Evolutionary conservation across 805 yeast genomes (phyloP), one percentile per base, ranked within the genome.

Genomic region (Lipomyces orientalis): DNA sequence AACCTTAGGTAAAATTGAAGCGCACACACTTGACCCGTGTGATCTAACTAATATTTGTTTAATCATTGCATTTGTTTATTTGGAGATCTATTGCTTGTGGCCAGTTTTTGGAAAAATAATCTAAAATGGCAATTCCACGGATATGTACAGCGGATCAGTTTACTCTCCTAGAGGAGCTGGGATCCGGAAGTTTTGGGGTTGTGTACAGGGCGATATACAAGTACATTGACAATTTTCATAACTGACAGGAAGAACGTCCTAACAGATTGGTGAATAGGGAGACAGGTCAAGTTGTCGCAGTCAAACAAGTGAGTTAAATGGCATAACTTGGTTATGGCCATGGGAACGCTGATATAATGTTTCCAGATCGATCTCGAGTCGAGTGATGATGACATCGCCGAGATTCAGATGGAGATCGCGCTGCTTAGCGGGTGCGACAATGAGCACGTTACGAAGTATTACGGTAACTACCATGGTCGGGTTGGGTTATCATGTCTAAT

Each of bases 141-240:
- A 58, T n/a, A 25, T 33, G 34, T 57, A 29, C 74, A 5, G 82
- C 83, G 2, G 80, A 78, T 58, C 87, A 85, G 75, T 86, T 85
- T 72, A 79, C 78, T 58, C 75, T 86, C 12, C 75, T 75, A 39
- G 84, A 82, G 64, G 85, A 90, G 76, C 85, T 90, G 3, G 95
- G 95, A 3, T 79, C 89, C 64, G 95, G 95, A 1, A 90, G 91
- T 8, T 90, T 90, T 76, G 95, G 95, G 0, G 88, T 86, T 2
- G 95, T 90, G 1, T 90, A 86, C 76, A 79, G 86, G 52, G 95
- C 90, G 0, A 71, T 83, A 9, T 85, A 88, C 71, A 80, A 80
- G 59, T 68, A 49, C 19, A 71, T 76, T 5, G 9, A 19, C 43
- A 34, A 52, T 19, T 67, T 67, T 16, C 46, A 37, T 9, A 4